Base-by-base conservation (phyloP, 2,329 filamentous ascomycete genomes). In the Exophiala dermatitidis region DNA sequence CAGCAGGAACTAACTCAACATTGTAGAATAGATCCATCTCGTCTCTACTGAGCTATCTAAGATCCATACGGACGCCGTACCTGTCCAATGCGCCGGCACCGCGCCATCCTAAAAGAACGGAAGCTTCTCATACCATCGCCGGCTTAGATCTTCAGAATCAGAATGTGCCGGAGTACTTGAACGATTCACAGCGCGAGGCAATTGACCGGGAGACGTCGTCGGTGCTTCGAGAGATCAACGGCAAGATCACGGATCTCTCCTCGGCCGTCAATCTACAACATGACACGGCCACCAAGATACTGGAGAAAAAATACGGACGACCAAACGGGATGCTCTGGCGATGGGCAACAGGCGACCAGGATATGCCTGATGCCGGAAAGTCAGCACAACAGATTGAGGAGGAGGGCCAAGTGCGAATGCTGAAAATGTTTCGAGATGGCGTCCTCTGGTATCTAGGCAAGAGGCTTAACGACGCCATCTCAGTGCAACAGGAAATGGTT, bases 401-500 rank as follows among this genome's bases (percentile, higher is more conserved):
- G 3, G 90, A 95, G 67, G 85, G 82, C 4, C 79, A 75, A 54
- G 81, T 82, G 52, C 81, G 81, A 58, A 82, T 81, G 38, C 71
- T 86, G 4, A 83, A 79, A 47, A 78, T 81, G 46, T 86, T 95
- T 61, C 76, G 90, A 48, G 90, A 95, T 64, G 85, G 85, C 59
- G 82, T 98, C 43, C 72, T 97, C 7, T 91, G 86, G 84, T 90
- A 85, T 62, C 68, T 98, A 64, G 78, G 87, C 59, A 79, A 85
- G 66, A 79, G 82, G 64, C 71, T 97, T 58, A 86, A 93, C 71
- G 77, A 82, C 60, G 90, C 85, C 52, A 85, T 86, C 40, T 78
- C 82, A 63, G 82, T 85, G 59, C 91, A 97, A 74, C 83, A 88
- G 63, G 80, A 79, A 47, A 96, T 97, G 89, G 95, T 97, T 78